These are phyloP conservation scores for Amphicarpaea edgeworthii DNA, from an alignment of 306 rosid genomes.

Conservation along the genomic window DNA sequence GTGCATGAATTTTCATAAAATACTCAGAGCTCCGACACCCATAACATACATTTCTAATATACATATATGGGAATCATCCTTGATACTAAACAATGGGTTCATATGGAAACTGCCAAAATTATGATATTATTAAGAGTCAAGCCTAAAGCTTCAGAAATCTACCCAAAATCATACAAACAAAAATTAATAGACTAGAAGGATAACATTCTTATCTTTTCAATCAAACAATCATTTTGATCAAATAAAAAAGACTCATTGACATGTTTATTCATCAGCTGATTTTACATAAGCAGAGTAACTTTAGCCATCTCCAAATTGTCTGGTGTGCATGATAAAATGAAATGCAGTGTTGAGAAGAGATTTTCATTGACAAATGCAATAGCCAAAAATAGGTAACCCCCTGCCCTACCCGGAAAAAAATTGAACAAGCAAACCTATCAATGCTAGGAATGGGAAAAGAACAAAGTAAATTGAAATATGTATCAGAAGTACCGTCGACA, in stretches of 20 bases:
- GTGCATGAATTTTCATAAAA: not conserved
- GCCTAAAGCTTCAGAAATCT: slow-evolving; percentile 38
- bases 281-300: not conserved
- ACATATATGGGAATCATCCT: slow-evolving; percentile 5
- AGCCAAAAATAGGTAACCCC: slow-evolving; percentile 17
- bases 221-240: not conserved
- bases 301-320: slow-evolving; percentile 19
- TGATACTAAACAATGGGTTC: slow-evolving; percentile 15
- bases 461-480: slow-evolving; percentile 18
- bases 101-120: slow-evolving; percentile 15
- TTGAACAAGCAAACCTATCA: not conserved
- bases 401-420: not conserved
- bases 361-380: slow-evolving; percentile 21
- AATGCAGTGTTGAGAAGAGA: not conserved
- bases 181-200: not conserved
- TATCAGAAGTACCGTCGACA: slow-evolving; percentile 78
- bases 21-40: not conserved
- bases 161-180: slow-evolving; percentile 7
- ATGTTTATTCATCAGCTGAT: slow-evolving; percentile 1
- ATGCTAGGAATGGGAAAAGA: slow-evolving; percentile 3
- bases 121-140: slow-evolving; percentile 14
- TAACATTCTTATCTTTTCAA: not conserved
- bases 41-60: slow-evolving; percentile 5
- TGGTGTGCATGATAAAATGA: not conserved
- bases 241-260: slow-evolving; percentile 5